phyloP scores from a whole-genome alignment of 1,284 basidiomycete genomes.

The Sparassis latifolia region DNA sequence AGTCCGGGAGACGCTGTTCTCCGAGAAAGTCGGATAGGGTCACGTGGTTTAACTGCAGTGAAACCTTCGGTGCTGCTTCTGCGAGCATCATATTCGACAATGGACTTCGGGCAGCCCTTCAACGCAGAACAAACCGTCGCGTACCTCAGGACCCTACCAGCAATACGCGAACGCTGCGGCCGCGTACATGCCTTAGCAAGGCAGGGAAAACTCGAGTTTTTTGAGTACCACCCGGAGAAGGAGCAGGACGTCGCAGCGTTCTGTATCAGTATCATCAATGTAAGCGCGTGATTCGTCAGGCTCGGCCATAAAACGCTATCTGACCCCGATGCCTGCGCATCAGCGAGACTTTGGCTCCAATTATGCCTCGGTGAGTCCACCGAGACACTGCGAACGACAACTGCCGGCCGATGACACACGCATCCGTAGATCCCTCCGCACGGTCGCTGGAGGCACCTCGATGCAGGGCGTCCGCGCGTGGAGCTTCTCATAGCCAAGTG shows the following conservation, averaged over 20 bases:
- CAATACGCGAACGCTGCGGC: constrained; percentile 81
- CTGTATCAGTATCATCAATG: constrained; percentile 79
- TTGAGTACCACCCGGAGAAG: constrained; percentile 76
- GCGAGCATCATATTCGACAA: background rate
- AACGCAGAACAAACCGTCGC: constrained; percentile 38
- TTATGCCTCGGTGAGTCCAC: constrained; percentile 50
- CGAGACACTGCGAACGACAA: constrained; percentile 1
- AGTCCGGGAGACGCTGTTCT: too few species aligned
- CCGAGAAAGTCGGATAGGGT: too few species aligned
- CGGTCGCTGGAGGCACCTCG: constrained; percentile 88
- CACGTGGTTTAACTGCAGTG: too few species aligned
- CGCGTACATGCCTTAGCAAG: constrained; percentile 76
- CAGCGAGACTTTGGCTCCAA: constrained; percentile 80
- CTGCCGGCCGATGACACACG: background rate
- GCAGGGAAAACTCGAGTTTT: constrained; percentile 74
- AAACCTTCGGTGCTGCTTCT: too few species aligned
- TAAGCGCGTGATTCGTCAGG: constrained; percentile 19
- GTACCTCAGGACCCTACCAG: constrained; percentile 82
- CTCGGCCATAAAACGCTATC: background rate
- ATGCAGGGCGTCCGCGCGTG: constrained; percentile 59
- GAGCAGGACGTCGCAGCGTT: constrained; percentile 72
- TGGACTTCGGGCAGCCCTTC: constrained; percentile 5
- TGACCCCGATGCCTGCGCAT: background rate
- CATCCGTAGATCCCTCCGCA: constrained; percentile 75
- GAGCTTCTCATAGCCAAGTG: constrained; percentile 52